These are phyloP conservation scores for Tubosaeta sp. DNA, from an alignment of 768 basidiomycete genomes.

Conservation along the genomic window DNA sequence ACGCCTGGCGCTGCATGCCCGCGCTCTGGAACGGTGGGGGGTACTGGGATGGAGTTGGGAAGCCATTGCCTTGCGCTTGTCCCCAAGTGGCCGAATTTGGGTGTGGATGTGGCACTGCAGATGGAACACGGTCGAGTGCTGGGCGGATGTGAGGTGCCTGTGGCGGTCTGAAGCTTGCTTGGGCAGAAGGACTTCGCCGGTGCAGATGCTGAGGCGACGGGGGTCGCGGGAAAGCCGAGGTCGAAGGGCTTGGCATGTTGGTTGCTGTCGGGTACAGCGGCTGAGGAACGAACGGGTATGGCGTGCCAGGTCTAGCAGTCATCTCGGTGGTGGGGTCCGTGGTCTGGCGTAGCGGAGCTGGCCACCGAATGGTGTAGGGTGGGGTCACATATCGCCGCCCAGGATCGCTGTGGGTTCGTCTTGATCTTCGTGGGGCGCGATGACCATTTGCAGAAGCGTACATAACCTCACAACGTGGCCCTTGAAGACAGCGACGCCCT, in stretches of 20 bases:
- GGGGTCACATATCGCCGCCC: constrained; percentile 17
- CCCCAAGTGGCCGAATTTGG: constrained; percentile 6
- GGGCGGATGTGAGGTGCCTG: constrained; percentile 14
- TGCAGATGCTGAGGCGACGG: constrained; percentile 17
- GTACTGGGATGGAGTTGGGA: constrained; percentile 1
- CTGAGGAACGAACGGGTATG: constrained; percentile 13
- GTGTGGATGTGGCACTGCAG: constrained; percentile 20
- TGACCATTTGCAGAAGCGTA: constrained; percentile 6
- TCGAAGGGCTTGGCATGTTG: constrained; percentile 9
- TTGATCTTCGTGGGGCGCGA: constrained; percentile 11
- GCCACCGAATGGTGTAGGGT: constrained; percentile 24
- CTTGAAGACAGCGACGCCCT: neutral
- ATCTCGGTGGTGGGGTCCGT: constrained; percentile 16
- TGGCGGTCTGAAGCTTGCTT: constrained; percentile 13
- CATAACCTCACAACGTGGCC: constrained; percentile 9
- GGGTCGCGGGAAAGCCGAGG: constrained; percentile 16
- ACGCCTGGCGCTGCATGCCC: constrained; percentile 18
- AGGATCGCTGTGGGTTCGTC: constrained; percentile 22
- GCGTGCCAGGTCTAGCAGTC: neutral
- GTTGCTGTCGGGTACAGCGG: constrained; percentile 4
- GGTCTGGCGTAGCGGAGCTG: constrained; percentile 21
- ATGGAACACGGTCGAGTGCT: constrained; percentile 6
- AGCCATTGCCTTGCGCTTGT: constrained; percentile 6
- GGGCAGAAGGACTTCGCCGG: constrained; percentile 17
- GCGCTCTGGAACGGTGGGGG: constrained; percentile 4